Base-by-base conservation (phyloP, 202 grass and related monocot species). In the Schoenoplectus tabernaemontani region DNA sequence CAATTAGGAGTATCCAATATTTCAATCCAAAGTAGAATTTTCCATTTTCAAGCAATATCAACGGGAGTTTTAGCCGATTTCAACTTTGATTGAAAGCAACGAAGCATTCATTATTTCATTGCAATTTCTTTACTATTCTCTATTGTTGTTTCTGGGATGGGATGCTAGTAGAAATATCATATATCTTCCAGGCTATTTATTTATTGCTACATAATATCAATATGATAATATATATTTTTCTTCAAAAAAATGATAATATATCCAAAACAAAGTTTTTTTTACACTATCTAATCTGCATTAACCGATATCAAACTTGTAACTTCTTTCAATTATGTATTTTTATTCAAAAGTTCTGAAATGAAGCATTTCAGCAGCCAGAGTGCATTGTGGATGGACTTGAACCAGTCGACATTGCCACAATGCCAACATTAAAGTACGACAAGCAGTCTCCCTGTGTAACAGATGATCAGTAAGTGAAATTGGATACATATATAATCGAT, bases 301-400 rank as follows among this genome's bases (percentile, higher is more conserved):
- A n/a, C 12, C 26, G 22, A 50, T 44, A 44, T 32, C 4, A 33
- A 51, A 69, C 10, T 6, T 50, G 6, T 30, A 33, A 32, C 0
- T 13, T 53, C 2, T 12, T 53, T 51, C 3, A 5, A 30, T 47
- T 33, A 74, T 34, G 7, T n/a, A 48, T 3, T 16, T 51, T 4
- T 50, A 54, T 53, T 33, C 28, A 53, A 59, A 60, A 19, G n/a
- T 80, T 64, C 43, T 80, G 77, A 80, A n/a, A 28, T 64, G 46
- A 53, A 9, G 15, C 9, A 62, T 64, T 64, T 80, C 36, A 80
- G 58, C 77, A 80, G 39, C 77, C 77, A 63, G 57, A 80, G 57
- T 80, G 77, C 77, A 80, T 80, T 64, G 60, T 61, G 20, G 77
- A 80, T 80, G 77, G 77, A 30, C 77, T 80, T 32, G 77, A 80